Base-by-base conservation (phyloP, 768 basidiomycete genomes). In the Podaxis pistillaris region DNA sequence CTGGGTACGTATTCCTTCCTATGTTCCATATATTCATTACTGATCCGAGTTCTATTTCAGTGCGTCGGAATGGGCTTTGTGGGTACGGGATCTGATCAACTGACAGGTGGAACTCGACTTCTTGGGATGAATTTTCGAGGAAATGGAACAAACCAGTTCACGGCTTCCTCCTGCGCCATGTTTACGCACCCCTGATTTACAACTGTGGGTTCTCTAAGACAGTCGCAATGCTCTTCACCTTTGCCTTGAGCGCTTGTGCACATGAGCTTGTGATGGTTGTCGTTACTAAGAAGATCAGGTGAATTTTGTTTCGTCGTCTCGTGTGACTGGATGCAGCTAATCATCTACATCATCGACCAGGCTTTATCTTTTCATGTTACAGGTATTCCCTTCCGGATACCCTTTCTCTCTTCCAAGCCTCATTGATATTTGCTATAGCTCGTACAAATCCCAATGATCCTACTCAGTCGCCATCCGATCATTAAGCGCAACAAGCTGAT, bases 61-160 rank as follows among this genome's bases (percentile, higher is more conserved):
- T 58, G 6, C 33, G 33, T 59, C 3, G 6, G 7, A 26, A 24
- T 24, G 19, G 26, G 28, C 33, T 60, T 22, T 38, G 22, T 7
- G 9, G 19, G 15, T 44, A 7, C 30, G 6, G 26, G 37, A 47
- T 62, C 41, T 58, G 6, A 28, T n/a, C 26, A 22, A 36, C 26
- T 28, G 38, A 4, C 66, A 78, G 86, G 91, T 98, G 96, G 96
- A 98, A 98, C 75, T 94, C 94, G 5, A 94, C 90, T 0, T 93
- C 94, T 1, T 95, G 91, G 92, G 96, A 98, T 67, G 94, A 98
- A 74, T 98, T 96, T 73, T 92, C 96, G 3, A 88, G 97, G 49
- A 96, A 96, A 77, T 98, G 97, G 96, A 98, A 98, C 77, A 94
- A 93, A 66, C 96, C 96, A 11, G 96, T 98, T 36, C 89, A 98